Evolutionary conservation across 2,329 filamentous ascomycete species (phyloP).

Genomic region (Gliomastix tumulicola): DNA sequence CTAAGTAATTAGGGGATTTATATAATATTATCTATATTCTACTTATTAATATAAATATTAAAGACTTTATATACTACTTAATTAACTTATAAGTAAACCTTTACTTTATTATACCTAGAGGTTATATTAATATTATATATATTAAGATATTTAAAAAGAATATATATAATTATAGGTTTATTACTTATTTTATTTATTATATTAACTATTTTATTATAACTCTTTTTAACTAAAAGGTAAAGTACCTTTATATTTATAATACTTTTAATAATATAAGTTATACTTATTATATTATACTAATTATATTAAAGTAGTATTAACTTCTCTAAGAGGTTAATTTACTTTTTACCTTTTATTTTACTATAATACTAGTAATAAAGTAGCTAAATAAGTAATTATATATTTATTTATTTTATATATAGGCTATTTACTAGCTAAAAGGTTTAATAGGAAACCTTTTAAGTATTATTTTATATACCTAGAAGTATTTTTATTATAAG

Average conservation of each 20-base stretch:
- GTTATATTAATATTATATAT: conserved; percentile 1
- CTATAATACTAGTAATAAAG: conserved; percentile 5
- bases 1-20: neutral
- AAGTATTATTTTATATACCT: too few species aligned
- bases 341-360: conserved; percentile 20
- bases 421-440: conserved; percentile 5
- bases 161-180: neutral
- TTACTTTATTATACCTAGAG: too few species aligned
- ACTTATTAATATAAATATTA: neutral
- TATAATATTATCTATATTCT: neutral
- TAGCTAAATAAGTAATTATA: conserved; percentile 9
- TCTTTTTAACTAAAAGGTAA: too few species aligned
- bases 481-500: too few species aligned
- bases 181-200: too few species aligned
- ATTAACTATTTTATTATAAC: too few species aligned
- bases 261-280: neutral
- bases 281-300: too few species aligned
- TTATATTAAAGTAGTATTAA: too few species aligned
- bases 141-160: neutral
- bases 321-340: too few species aligned
- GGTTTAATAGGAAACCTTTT: too few species aligned
- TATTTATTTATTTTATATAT: conserved; percentile 3
- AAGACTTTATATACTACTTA: neutral
- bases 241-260: too few species aligned
- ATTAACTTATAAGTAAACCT: too few species aligned